Conservation (phyloP, 805 yeast species). For the Pichia scutulata region DNA sequence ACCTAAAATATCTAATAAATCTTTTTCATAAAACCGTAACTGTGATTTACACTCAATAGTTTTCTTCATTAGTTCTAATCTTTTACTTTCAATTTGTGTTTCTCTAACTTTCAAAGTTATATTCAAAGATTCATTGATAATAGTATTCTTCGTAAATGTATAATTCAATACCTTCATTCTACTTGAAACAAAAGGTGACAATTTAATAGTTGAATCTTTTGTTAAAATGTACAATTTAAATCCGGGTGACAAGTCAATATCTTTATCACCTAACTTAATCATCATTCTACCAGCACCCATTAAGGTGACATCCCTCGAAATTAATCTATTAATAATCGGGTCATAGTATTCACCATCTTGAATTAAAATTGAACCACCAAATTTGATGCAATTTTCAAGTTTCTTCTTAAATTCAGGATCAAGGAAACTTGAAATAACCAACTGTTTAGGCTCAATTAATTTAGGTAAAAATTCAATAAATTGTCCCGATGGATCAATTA, state of each 20-base stretch:
- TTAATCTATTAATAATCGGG: constrained; percentile 58
- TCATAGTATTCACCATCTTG: constrained; percentile 78
- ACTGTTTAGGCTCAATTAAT: constrained; percentile 27
- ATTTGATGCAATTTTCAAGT: constrained; percentile 72
- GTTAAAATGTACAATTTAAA: constrained; percentile 59
- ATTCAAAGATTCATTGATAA: constrained; percentile 57
- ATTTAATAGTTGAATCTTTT: constrained; percentile 39
- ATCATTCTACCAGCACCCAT: constrained; percentile 71
- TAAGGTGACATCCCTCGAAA: constrained; percentile 50
- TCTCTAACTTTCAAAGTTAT: constrained; percentile 43
- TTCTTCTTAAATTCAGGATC: constrained; percentile 59
- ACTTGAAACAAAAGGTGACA: constrained; percentile 52
- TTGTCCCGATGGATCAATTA: constrained; percentile 66
- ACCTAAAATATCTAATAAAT: constrained; percentile 50
- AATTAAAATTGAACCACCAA: constrained; percentile 69
- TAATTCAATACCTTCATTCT: constrained; percentile 63
- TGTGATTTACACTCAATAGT: constrained; percentile 53
- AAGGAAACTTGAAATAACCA: constrained; percentile 60
- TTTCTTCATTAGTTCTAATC: constrained; percentile 44
- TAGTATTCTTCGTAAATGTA: constrained; percentile 58
- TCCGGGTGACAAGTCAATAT: constrained; percentile 57
- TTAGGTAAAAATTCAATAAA: constrained; percentile 35
- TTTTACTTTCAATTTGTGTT: constrained; percentile 60
- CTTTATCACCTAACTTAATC: constrained; percentile 52
- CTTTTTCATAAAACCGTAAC: constrained; percentile 49